phyloP scores from a whole-genome alignment of 306 rosid genomes.

The Quercus rubra region DNA sequence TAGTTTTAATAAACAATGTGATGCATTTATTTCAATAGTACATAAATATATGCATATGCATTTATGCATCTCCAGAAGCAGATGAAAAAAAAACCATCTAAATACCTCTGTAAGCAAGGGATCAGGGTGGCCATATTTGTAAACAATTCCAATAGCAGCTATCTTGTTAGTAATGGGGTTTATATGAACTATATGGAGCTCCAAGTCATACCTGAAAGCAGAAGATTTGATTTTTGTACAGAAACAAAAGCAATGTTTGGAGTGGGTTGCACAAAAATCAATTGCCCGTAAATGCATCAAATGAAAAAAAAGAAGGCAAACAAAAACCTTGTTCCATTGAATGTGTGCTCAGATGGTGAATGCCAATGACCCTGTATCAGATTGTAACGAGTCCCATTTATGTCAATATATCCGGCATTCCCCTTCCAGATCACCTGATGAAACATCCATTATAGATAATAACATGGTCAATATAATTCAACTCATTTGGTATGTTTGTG shows the following conservation, averaged over 20 bases:
- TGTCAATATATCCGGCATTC: constrained; percentile 53
- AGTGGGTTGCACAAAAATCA: no score
- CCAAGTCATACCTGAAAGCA: constrained; percentile 53
- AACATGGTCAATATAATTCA: background rate
- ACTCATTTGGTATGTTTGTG: background rate
- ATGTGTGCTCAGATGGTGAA: constrained; percentile 73
- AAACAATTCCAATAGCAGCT: constrained; percentile 62
- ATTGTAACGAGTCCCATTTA: constrained; percentile 58
- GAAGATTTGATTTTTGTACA: background rate
- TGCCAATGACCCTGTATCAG: constrained; percentile 77
- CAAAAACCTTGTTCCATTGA: constrained; percentile 55
- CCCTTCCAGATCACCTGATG: constrained; percentile 58
- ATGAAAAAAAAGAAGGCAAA: background rate
- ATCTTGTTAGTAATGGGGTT: constrained; percentile 22
- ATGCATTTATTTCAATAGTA: background rate
- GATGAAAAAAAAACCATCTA: background rate
- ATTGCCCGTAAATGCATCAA: no score
- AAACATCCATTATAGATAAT: background rate
- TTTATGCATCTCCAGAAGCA: background rate
- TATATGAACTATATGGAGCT: constrained; percentile 56
- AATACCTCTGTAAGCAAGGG: constrained; percentile 60
- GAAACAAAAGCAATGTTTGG: background rate
- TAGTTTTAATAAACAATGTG: background rate
- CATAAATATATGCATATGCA: background rate
- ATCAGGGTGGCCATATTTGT: constrained; percentile 57